These are phyloP conservation scores for Arthrobotrys iridis DNA, from an alignment of 2,329 filamentous ascomycete species.

Conservation along the genomic window DNA sequence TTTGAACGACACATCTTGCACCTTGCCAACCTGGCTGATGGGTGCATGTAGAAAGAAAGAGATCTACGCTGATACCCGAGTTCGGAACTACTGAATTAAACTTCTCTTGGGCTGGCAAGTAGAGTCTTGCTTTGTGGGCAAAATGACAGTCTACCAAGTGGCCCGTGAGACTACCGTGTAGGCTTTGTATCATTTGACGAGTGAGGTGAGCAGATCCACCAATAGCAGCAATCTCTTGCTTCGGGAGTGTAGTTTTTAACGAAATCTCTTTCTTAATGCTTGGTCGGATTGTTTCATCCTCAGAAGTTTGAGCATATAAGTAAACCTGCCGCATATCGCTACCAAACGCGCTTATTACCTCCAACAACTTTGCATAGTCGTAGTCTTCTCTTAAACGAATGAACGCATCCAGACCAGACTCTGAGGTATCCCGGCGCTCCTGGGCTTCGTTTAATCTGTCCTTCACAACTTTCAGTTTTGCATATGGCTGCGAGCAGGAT, in stretches of 20 bases:
- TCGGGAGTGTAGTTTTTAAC: neutral
- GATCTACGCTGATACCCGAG: neutral
- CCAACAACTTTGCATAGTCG: neutral
- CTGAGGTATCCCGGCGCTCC: too few species aligned
- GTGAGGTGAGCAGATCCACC: neutral
- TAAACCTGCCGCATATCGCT: slow-evolving; percentile 1
- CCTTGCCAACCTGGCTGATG: neutral
- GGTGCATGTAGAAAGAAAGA: slow-evolving; percentile 7
- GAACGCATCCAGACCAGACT: neutral
- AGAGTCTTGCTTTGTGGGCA: slow-evolving; percentile 3
- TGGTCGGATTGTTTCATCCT: neutral
- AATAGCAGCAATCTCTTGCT: neutral
- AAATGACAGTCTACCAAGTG: neutral
- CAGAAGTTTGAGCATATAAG: neutral
- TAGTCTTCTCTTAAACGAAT: neutral
- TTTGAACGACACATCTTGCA: neutral
- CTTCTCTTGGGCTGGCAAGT: neutral
- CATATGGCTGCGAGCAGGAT: neutral
- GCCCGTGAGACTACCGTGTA: neutral
- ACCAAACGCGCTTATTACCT: neutral
- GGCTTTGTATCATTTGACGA: slow-evolving; percentile 7
- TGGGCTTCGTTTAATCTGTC: neutral
- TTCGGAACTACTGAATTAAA: neutral
- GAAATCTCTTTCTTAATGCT: neutral
- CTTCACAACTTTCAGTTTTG: neutral